A percentile compares a stretch with the other conserved stretches of the same genome.
phyloP scores from a whole-genome alignment of 2,329 filamentous ascomycete species.

The Lecanosticta acicola region DNA sequence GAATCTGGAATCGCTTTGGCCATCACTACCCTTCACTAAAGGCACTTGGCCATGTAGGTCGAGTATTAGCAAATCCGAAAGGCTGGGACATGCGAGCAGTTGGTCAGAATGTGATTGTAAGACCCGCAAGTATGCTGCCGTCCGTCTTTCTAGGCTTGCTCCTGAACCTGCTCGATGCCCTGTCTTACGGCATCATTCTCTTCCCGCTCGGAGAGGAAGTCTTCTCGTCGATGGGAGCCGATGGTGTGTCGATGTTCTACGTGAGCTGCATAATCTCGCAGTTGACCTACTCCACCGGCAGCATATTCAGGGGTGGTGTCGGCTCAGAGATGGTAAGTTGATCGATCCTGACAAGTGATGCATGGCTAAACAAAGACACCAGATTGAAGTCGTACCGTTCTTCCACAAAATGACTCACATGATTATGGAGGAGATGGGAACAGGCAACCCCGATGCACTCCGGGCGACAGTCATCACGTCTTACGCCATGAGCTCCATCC shows the following conservation, averaged over 20 bases:
- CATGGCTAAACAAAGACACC: constrained; percentile 28
- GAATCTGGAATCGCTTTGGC: constrained; percentile 27
- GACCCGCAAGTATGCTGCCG: constrained; percentile 67
- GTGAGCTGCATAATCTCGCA: constrained; percentile 95
- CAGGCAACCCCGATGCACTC: constrained; percentile 75
- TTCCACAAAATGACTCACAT: constrained; percentile 97
- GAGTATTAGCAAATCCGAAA: constrained; percentile 53
- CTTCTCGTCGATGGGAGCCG: constrained; percentile 79
- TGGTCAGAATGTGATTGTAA: constrained; percentile 58
- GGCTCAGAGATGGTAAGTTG: constrained; percentile 76
- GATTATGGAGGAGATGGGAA: constrained; percentile 72
- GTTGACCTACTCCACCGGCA: constrained; percentile 80
- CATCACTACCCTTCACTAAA: constrained; percentile 27
- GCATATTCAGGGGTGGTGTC: constrained; percentile 82
- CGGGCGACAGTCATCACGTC: constrained; percentile 91
- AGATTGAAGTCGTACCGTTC: constrained; percentile 93
- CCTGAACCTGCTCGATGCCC: constrained; percentile 86
- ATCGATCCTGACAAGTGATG: not conserved
- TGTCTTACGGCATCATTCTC: constrained; percentile 87
- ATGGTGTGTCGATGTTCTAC: constrained; percentile 98
- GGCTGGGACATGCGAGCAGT: constrained; percentile 65
- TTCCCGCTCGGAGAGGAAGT: constrained; percentile 85
- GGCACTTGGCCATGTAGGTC: constrained; percentile 22
- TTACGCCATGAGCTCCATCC: constrained; percentile 81
- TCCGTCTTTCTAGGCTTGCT: constrained; percentile 83